These are phyloP conservation scores for Ogataea trehalophila DNA, from an alignment of 805 yeast genomes.

Conservation along the genomic window DNA sequence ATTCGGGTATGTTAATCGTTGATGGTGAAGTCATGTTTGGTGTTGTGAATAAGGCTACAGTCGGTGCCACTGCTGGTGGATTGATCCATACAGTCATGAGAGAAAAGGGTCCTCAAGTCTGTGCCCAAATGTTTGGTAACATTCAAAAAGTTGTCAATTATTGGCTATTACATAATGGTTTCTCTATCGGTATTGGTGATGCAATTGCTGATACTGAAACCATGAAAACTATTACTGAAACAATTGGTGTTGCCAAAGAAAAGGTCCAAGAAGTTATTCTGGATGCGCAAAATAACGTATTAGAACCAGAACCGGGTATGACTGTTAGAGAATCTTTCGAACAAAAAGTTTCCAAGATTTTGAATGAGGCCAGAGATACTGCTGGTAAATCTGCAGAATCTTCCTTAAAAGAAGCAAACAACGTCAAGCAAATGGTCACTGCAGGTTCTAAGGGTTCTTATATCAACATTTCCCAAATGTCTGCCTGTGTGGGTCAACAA, in stretches of 20 bases:
- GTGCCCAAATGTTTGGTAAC: slow-evolving; percentile 87
- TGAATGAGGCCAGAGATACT: slow-evolving; percentile 97
- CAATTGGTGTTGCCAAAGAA: slow-evolving; percentile 87
- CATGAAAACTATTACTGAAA: slow-evolving; percentile 88
- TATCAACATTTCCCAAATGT: slow-evolving; percentile 98
- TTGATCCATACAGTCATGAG: slow-evolving; percentile 95
- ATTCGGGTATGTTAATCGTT: slow-evolving; percentile 90
- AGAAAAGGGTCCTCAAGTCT: slow-evolving; percentile 89
- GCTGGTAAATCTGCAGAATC: slow-evolving; percentile 99
- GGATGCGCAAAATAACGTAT: slow-evolving; percentile 83
- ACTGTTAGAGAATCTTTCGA: slow-evolving; percentile 97
- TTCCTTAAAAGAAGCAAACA: slow-evolving; percentile 87
- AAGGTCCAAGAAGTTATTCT: slow-evolving; percentile 91
- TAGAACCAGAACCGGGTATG: slow-evolving; percentile 99
- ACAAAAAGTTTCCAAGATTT: slow-evolving; percentile 90
- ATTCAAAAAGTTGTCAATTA: slow-evolving; percentile 93
- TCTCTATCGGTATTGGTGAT: slow-evolving; percentile 99
- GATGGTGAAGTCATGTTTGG: slow-evolving; percentile 98
- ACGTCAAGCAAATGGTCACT: slow-evolving; percentile 98
- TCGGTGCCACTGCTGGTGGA: slow-evolving; percentile 98
- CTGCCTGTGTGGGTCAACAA: slow-evolving; percentile 99
- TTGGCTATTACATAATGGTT: slow-evolving; percentile 95
- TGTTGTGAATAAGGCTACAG: slow-evolving; percentile 96
- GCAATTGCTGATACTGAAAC: slow-evolving; percentile 98
- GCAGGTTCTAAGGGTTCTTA: slow-evolving; percentile 99